Conservation (phyloP, 441 rosid species). For the Jatropha podagrica region DNA sequence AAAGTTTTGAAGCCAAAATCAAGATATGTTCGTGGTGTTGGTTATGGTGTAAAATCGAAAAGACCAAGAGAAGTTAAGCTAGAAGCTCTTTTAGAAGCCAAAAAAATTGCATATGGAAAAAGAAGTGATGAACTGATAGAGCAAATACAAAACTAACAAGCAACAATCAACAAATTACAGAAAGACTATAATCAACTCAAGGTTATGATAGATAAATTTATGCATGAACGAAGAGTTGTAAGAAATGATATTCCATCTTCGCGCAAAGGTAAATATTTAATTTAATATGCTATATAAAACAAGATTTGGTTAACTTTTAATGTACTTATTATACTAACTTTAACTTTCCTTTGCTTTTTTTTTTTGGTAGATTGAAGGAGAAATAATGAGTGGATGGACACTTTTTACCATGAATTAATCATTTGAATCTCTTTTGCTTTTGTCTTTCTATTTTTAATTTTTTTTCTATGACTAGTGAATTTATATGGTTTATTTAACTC, state of each 20-base stretch:
- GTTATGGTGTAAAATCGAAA: neutral
- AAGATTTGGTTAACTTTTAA: too few relatives aligned
- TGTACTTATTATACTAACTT: too few relatives aligned
- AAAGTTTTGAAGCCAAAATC: neutral
- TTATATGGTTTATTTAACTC: too few relatives aligned
- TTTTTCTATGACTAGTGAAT: too few relatives aligned
- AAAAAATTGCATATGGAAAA: neutral
- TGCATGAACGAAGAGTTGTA: neutral
- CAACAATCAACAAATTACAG: neutral
- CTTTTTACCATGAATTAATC: neutral
- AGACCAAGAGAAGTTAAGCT: neutral
- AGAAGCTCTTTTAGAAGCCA: neutral
- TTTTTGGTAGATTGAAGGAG: neutral
- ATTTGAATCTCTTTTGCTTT: neutral
- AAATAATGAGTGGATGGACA: neutral
- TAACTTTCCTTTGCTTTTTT: too few relatives aligned
- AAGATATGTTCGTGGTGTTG: neutral
- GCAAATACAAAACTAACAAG: neutral
- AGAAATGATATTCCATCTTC: neutral
- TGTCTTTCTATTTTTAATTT: neutral
- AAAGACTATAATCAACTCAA: neutral
- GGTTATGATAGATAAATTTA: neutral
- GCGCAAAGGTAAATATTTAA: neutral
- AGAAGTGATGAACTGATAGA: neutral
- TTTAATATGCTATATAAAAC: neutral